phyloP scores from a whole-genome alignment of 148 eudicot genomes.

The Diospyros lotus region DNA sequence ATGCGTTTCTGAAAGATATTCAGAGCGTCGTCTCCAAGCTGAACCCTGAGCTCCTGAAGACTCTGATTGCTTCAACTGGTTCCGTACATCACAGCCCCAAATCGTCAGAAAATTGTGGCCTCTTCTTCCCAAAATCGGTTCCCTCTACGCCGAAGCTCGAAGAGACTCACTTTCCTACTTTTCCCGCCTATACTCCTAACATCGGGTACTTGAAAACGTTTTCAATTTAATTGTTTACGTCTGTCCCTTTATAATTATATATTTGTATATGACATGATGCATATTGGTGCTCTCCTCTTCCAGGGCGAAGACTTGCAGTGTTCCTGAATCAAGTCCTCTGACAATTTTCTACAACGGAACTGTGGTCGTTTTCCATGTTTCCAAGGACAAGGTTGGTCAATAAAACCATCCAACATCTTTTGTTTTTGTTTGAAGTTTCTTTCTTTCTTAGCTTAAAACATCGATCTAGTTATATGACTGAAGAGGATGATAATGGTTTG shows the following conservation, averaged over 20 bases:
- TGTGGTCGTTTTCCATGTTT: constrained; percentile 50
- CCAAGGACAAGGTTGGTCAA: constrained; percentile 30
- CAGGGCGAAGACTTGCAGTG: constrained; percentile 3
- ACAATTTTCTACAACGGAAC: constrained; percentile 65
- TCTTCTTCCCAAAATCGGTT: background rate
- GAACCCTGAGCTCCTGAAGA: constrained; percentile 57
- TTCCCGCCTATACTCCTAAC: background rate
- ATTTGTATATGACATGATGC: background rate
- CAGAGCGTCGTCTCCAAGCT: constrained; percentile 50
- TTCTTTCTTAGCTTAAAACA: background rate
- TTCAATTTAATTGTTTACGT: background rate
- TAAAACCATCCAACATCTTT: background rate
- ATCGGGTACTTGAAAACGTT: constrained; percentile 10
- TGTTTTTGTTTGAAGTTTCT: background rate
- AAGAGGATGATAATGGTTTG: background rate
- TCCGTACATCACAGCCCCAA: background rate
- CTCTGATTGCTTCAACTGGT: constrained; percentile 37
- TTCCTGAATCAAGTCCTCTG: constrained; percentile 32
- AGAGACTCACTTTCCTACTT: background rate
- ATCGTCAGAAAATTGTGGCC: background rate
- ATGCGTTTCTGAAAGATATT: constrained; percentile 18
- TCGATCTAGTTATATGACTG: background rate
- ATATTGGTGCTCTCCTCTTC: background rate
- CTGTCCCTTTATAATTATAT: background rate
- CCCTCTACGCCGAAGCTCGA: background rate